Evolutionary conservation across 768 basidiomycete species (phyloP).

Genomic region (Mycena rebaudengoi): DNA sequence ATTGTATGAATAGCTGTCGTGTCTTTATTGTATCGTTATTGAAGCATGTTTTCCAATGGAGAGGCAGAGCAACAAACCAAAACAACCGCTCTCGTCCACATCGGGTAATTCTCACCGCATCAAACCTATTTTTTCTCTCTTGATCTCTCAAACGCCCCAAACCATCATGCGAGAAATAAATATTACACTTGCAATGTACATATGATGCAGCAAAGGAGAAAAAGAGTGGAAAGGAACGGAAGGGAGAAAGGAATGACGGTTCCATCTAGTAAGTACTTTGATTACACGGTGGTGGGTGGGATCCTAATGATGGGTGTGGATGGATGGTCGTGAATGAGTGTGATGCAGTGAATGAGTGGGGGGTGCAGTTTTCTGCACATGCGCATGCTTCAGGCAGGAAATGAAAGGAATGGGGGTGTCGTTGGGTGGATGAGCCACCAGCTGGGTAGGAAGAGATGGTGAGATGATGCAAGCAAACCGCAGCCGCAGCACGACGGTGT

Average conservation of each 20-base stretch:
- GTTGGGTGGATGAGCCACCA: background rate
- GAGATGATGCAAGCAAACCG: background rate
- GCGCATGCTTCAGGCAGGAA: too few species aligned
- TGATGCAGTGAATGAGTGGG: background rate
- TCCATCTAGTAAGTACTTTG: background rate
- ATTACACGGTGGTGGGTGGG: background rate
- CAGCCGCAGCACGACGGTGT: background rate
- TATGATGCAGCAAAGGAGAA: too few species aligned
- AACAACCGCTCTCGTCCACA: conserved; percentile 11
- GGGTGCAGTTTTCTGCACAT: too few species aligned
- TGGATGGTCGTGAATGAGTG: background rate
- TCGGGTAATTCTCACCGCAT: conserved; percentile 3
- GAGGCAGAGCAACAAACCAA: too few species aligned
- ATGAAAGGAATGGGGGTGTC: background rate
- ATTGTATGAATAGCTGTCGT: conserved; percentile 13
- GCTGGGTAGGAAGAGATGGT: background rate
- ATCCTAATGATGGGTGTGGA: background rate
- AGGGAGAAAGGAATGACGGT: background rate
- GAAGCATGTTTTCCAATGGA: too few species aligned
- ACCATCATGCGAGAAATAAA: background rate
- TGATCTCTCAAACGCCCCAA: too few species aligned
- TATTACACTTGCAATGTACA: conserved; percentile 13
- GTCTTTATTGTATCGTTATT: too few species aligned
- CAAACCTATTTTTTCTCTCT: too few species aligned
- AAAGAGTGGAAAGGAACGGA: background rate